These are phyloP conservation scores for Cladophialophora immunda DNA, from an alignment of 2,329 filamentous ascomycete species.

Conservation along the genomic window DNA sequence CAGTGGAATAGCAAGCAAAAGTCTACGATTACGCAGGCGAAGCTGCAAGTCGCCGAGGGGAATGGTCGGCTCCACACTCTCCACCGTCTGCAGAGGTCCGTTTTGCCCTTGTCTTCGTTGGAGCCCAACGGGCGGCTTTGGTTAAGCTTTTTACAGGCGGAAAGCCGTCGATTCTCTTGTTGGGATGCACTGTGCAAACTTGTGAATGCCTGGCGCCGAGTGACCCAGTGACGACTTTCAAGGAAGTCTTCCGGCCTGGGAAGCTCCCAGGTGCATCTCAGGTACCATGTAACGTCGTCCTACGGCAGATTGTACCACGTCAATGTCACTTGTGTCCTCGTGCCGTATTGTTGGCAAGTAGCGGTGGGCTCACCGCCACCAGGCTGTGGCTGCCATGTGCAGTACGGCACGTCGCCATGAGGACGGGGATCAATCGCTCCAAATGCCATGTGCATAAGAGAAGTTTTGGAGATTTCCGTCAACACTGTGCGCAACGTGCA, in stretches of 20 bases:
- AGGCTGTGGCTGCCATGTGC: slow-evolving; percentile 32
- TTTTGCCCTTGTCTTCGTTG: slow-evolving; percentile 2
- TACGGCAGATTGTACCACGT: slow-evolving; percentile 25
- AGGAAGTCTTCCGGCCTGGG: not conserved
- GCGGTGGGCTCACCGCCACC: slow-evolving; percentile 38
- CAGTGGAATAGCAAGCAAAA: not conserved
- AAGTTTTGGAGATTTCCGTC: slow-evolving; percentile 3
- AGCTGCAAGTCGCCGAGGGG: slow-evolving; percentile 7
- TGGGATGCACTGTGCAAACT: slow-evolving; percentile 10
- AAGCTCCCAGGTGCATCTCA: slow-evolving; percentile 6
- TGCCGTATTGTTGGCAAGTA: slow-evolving; percentile 18
- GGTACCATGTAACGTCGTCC: slow-evolving; percentile 5
- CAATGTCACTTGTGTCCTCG: slow-evolving; percentile 10
- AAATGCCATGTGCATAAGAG: not conserved
- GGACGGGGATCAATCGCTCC: not conserved
- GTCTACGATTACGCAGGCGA: not conserved
- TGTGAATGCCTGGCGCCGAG: slow-evolving; percentile 12
- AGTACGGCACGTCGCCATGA: slow-evolving; percentile 8
- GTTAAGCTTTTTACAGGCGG: slow-evolving; percentile 13
- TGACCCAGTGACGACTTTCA: slow-evolving; percentile 7
- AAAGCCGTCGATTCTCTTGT: not conserved
- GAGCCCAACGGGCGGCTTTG: not conserved
- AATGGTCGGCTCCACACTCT: not conserved
- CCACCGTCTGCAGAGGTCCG: not conserved
- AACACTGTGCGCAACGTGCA: slow-evolving; percentile 1